These are phyloP conservation scores for Theobroma grandiflorum DNA, from an alignment of 441 rosid genomes.

Conservation along the genomic window DNA sequence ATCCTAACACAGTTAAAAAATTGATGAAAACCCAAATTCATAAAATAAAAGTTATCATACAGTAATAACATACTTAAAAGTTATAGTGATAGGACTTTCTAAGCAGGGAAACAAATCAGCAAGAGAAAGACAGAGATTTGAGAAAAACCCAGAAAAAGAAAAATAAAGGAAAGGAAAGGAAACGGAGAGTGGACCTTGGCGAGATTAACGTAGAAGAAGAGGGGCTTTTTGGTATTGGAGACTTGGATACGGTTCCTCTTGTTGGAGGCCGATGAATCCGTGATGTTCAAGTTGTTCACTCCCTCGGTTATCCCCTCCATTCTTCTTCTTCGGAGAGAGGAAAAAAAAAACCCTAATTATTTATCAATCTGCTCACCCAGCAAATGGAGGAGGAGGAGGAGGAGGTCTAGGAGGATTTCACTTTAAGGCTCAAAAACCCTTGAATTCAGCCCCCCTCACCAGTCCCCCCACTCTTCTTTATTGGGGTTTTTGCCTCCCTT, in stretches of 20 bases:
- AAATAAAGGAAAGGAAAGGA: not conserved
- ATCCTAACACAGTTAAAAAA: not conserved
- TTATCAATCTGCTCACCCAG: not conserved
- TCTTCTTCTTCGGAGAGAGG: conserved; percentile 16
- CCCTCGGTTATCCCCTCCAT: conserved; percentile 68
- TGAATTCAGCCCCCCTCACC: not conserved
- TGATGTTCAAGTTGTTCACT: conserved; percentile 50
- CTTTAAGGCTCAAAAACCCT: conserved; percentile 26
- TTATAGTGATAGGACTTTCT: not conserved
- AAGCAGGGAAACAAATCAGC: conserved; percentile 3
- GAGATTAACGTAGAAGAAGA: conserved; percentile 76
- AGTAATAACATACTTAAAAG: not conserved
- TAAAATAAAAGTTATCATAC: not conserved
- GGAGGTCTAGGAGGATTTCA: not conserved
- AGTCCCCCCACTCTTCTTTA: not conserved
- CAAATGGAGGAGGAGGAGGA: not conserved
- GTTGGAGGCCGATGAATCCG: conserved; percentile 36
- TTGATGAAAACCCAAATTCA: not conserved
- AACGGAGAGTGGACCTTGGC: conserved; percentile 50
- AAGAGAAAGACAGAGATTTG: no score
- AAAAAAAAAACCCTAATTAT: conserved; percentile 16
- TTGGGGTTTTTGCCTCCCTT: not conserved
- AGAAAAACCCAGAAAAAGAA: not conserved
- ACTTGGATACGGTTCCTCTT: conserved; percentile 77
- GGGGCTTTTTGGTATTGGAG: conserved; percentile 73